Conservation (phyloP, 768 basidiomycete species). For the Mycena maculata region DNA sequence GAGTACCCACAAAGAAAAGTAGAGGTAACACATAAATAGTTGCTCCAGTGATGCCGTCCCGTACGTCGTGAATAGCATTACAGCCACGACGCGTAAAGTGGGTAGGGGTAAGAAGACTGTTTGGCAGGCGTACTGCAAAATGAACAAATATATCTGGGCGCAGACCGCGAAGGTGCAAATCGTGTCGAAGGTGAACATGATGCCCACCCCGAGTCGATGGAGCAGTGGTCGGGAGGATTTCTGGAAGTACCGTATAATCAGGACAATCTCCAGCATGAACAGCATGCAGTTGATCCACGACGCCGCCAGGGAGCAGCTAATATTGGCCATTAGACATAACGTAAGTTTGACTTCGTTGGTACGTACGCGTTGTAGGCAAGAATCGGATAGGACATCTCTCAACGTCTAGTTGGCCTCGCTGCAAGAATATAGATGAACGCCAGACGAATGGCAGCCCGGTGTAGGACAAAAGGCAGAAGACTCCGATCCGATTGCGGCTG, state of each 20-base stretch:
- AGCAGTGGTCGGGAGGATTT: conserved; percentile 1
- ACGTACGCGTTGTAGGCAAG: too few species aligned
- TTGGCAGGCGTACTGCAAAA: not conserved
- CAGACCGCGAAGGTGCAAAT: conserved; percentile 3
- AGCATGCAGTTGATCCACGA: conserved; percentile 11
- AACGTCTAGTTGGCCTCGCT: too few species aligned
- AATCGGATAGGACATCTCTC: too few species aligned
- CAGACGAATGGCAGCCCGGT: too few species aligned
- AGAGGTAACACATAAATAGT: conserved; percentile 1
- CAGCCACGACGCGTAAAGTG: not conserved
- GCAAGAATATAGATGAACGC: too few species aligned
- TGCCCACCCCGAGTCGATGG: not conserved
- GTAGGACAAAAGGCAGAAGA: too few species aligned
- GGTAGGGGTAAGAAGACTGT: not conserved
- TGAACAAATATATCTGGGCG: not conserved
- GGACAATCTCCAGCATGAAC: conserved; percentile 1
- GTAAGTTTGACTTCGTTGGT: too few species aligned
- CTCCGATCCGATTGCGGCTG: too few species aligned
- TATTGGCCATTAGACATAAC: too few species aligned
- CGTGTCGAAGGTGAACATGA: not conserved
- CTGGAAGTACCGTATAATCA: conserved; percentile 4
- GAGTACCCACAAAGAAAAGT: not conserved
- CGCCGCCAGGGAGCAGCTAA: not conserved
- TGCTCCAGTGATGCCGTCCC: not conserved
- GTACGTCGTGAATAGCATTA: not conserved